These are phyloP conservation scores for Cucumis cinereus DNA, from an alignment of 306 rosid genomes.

Conservation along the genomic window DNA sequence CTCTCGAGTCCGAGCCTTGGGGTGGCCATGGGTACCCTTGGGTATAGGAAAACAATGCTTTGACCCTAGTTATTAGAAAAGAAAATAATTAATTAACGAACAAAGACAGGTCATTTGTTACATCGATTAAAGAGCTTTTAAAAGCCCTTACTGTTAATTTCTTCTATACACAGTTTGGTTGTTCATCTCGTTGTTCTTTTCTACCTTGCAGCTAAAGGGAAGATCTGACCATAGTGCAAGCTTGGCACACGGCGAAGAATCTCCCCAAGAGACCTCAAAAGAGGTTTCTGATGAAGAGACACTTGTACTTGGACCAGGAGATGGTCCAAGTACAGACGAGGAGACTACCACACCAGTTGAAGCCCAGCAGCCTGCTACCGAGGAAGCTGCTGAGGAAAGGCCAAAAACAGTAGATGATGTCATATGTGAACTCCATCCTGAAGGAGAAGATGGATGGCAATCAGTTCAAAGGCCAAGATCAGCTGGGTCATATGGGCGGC, in stretches of 20 bases:
- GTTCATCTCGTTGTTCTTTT: conserved; percentile 11
- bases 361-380: conserved; percentile 26
- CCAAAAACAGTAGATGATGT: conserved; percentile 22
- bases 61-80: too few relatives aligned
- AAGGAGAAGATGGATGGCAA: conserved; percentile 94
- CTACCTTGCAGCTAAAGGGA: conserved; percentile 50
- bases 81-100: neutral
- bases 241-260: conserved; percentile 44
- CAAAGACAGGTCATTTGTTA: neutral
- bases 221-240: conserved; percentile 37
- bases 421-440: conserved; percentile 53
- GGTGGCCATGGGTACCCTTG: too few relatives aligned
- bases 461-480: conserved; percentile 96
- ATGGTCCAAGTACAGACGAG: conserved; percentile 34
- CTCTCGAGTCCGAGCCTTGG: too few relatives aligned
- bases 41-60: too few relatives aligned
- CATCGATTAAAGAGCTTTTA: neutral
- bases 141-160: neutral
- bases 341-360: conserved; percentile 34
- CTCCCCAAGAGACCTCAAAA: conserved; percentile 61
- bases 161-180: neutral
- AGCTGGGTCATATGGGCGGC: conserved; percentile 57
- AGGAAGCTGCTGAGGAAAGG: conserved; percentile 40
- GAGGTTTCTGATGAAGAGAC: conserved; percentile 68
- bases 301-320: conserved; percentile 25